Evolutionary conservation across 345 rosid genomes (phyloP).

Genomic region (Rhodamnia argentea): DNA sequence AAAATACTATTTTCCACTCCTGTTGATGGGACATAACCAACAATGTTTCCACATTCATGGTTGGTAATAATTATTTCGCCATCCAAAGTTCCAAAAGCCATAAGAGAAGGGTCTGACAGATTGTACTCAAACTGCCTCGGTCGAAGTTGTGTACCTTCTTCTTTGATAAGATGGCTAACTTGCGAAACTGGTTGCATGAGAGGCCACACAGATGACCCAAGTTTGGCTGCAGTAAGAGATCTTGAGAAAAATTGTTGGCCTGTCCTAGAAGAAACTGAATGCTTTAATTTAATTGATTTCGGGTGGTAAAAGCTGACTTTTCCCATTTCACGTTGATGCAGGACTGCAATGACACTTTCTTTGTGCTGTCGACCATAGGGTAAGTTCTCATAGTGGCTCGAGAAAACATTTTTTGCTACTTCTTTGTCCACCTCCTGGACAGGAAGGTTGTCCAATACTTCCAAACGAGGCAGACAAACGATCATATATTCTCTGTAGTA

Average conservation of each 20-base stretch:
- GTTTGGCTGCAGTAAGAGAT: constrained; percentile 38
- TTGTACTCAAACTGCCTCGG: constrained; percentile 58
- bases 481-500: constrained; percentile 40
- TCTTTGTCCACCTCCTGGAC: constrained; percentile 23
- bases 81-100: constrained; percentile 49
- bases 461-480: constrained; percentile 31
- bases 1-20: constrained; percentile 29
- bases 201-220: constrained; percentile 39
- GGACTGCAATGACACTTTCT: constrained; percentile 24
- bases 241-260: constrained; percentile 23
- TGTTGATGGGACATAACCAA: constrained; percentile 23
- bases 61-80: constrained; percentile 42
- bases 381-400: constrained; percentile 27
- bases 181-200: constrained; percentile 19
- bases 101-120: constrained; percentile 33
- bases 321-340: constrained; percentile 39
- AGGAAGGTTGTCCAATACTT: constrained; percentile 33
- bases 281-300: constrained; percentile 20
- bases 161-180: constrained; percentile 17
- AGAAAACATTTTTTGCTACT: constrained; percentile 21
- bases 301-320: constrained; percentile 7
- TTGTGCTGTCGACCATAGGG: constrained; percentile 26
- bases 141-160: constrained; percentile 25
- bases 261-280: constrained; percentile 9
- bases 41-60: constrained; percentile 36